phyloP scores from a whole-genome alignment of 495 filamentous ascomycete species.

The Jackrogersella multiformis region DNA sequence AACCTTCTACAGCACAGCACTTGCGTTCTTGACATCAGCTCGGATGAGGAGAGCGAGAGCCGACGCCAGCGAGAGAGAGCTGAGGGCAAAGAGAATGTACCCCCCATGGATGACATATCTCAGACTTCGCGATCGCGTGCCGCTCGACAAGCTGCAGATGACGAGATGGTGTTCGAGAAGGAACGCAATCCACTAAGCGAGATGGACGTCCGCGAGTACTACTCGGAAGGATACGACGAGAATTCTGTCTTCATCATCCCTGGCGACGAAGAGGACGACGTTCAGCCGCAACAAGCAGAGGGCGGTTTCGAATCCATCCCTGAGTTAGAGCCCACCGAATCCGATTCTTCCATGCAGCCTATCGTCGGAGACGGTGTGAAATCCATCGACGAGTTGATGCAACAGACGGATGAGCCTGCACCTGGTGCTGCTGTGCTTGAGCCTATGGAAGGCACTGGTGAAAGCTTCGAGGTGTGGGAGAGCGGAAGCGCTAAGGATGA shows the following conservation, averaged over 20 bases:
- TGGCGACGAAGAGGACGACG: conserved; percentile 63
- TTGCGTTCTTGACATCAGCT: conserved; percentile 82
- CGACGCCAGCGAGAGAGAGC: conserved; percentile 62
- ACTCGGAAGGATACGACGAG: conserved; percentile 71
- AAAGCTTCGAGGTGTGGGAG: conserved; percentile 72
- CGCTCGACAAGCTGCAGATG: conserved; percentile 29
- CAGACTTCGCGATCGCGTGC: conserved; percentile 55
- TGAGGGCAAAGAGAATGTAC: conserved; percentile 88
- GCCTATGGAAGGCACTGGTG: conserved; percentile 61
- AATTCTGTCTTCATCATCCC: conserved; percentile 66
- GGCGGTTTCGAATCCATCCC: conserved; percentile 47
- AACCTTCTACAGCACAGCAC: conserved; percentile 93
- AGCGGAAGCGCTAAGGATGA: conserved; percentile 67
- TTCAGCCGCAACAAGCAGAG: conserved; percentile 17
- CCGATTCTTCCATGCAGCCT: conserved; percentile 21
- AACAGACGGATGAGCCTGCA: conserved; percentile 48
- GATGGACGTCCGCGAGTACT: conserved; percentile 76
- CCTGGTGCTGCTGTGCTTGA: conserved; percentile 56
- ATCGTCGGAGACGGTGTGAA: conserved; percentile 36
- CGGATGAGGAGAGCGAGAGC: conserved; percentile 69
- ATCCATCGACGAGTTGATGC: conserved; percentile 60
- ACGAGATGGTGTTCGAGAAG: conserved; percentile 60
- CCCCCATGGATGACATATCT: conserved; percentile 69
- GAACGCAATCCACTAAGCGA: conserved; percentile 74
- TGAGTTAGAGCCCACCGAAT: conserved; percentile 46